Evolutionary conservation across 257 asterid species (phyloP).

Genomic region (Ocimum tenuiflorum): DNA sequence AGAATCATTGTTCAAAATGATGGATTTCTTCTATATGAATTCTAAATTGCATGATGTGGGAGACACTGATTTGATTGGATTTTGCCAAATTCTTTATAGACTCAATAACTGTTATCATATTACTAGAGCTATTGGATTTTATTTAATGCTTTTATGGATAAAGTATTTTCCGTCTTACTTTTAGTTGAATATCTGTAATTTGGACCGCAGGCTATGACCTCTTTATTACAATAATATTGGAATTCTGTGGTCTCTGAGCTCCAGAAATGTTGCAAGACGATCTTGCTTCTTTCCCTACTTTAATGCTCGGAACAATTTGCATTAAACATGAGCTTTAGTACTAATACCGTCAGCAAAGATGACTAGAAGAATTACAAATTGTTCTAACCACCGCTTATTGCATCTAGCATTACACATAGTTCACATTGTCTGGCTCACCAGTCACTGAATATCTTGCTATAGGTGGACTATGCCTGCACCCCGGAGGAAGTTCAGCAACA

Average conservation of each 20-base stretch:
- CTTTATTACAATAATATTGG: too few species aligned
- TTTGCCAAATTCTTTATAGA: background rate
- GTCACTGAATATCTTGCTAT: conserved; percentile 15
- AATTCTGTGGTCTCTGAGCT: too few species aligned
- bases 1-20: background rate
- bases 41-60: background rate
- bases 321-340: too few species aligned
- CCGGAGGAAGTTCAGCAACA: conserved; percentile 99
- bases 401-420: background rate
- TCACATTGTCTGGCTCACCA: background rate
- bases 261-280: too few species aligned
- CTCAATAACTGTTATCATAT: too few species aligned
- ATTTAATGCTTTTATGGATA: too few species aligned
- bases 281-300: too few species aligned
- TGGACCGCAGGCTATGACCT: too few species aligned
- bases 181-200: background rate
- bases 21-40: background rate
- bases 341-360: too few species aligned
- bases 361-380: background rate
- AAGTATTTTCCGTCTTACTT: too few species aligned
- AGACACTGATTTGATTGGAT: background rate
- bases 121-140: too few species aligned
- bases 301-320: too few species aligned
- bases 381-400: background rate
- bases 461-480: conserved; percentile 98